Evolutionary conservation across 202 grass and related monocot species (phyloP), one percentile per base, ranked within the genome.

Genomic region (Bolboschoenoplectus hybrid): DNA sequence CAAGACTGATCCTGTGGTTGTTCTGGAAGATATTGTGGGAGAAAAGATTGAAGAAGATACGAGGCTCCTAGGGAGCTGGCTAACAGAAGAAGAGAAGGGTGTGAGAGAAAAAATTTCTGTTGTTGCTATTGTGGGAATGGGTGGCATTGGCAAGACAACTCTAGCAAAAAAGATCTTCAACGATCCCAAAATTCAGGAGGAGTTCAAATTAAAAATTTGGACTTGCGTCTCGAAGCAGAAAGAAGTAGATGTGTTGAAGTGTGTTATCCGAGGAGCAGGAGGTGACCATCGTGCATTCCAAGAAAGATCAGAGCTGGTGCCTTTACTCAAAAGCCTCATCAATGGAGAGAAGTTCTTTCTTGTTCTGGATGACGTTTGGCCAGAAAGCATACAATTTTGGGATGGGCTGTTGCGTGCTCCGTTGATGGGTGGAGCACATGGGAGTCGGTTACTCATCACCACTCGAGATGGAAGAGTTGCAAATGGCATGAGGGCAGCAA

Each of bases 71-170:
- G 38, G 84, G 5, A 65, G 64, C 16, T 52, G 10, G 60, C 66
- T 88, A 2, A 4, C 44, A 0, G 70, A 70, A 10, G 13, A 43
- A 44, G 13, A 44, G 14, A 44, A 1, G 14, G 5, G 5, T n/a
- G 38, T 3, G 38, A 17, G 12, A 7, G 1, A n/a, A 44, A 69
- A 17, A 1, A 6, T 55, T 67, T 19, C 11, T 3, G 50, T 87
- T 55, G 51, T 32, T 10, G 67, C 64, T 12, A 68, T 88, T 20
- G 61, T 80, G 4, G 87, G 87, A 4, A 80, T 74, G 55, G 81
- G 66, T 2, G 87, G 83, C 1, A 85, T 89, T 3, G 87, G 87
- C 1, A 85, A 89, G 83, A 89, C 83, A 2, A 89, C 64, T 17
- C 66, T 89, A 68, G 87, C 87, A 2, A 36, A 32, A 1, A 89